Percentiles rank a stretch among this genome's conserved stretches.
phyloP scores from a whole-genome alignment of 2,329 filamentous ascomycete genomes.

The Aspergillus intermedius region DNA sequence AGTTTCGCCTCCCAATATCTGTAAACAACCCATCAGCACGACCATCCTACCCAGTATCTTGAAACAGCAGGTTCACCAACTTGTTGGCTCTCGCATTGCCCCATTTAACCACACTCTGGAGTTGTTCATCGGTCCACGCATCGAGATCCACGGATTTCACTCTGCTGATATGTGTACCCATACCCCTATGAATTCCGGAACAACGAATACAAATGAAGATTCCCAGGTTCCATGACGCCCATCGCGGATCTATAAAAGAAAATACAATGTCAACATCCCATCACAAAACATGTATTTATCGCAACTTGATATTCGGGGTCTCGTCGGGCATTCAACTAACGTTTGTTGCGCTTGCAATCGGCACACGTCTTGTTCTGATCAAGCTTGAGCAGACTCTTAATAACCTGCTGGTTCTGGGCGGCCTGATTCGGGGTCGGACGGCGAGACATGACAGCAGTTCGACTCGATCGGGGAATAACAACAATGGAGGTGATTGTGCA shows the following conservation, averaged over 20 bases:
- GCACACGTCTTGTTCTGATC: conserved; percentile 95
- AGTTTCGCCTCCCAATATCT: conserved; percentile 93
- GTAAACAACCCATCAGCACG: conserved; percentile 9
- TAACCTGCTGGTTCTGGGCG: conserved; percentile 85
- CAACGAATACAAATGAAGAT: conserved; percentile 97
- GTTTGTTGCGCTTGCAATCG: conserved; percentile 98
- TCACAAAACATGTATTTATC: not conserved
- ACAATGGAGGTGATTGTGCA: conserved; percentile 1
- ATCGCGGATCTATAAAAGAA: conserved; percentile 69
- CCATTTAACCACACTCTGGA: conserved; percentile 90
- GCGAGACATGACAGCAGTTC: conserved; percentile 29
- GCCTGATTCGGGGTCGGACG: conserved; percentile 72
- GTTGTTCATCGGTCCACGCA: conserved; percentile 96
- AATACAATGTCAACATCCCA: conserved; percentile 11
- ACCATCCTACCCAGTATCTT: not conserved
- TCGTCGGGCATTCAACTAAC: conserved; percentile 46
- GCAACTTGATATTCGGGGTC: not conserved
- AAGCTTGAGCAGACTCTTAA: conserved; percentile 91
- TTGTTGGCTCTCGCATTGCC: conserved; percentile 95
- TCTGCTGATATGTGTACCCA: conserved; percentile 97
- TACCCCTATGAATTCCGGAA: conserved; percentile 95
- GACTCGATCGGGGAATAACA: not conserved
- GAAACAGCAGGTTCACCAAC: conserved; percentile 38
- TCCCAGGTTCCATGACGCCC: conserved; percentile 98
- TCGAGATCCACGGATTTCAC: conserved; percentile 98